Base-by-base conservation (phyloP, 2,329 filamentous ascomycete species). In the Fusarium anthophilum region DNA sequence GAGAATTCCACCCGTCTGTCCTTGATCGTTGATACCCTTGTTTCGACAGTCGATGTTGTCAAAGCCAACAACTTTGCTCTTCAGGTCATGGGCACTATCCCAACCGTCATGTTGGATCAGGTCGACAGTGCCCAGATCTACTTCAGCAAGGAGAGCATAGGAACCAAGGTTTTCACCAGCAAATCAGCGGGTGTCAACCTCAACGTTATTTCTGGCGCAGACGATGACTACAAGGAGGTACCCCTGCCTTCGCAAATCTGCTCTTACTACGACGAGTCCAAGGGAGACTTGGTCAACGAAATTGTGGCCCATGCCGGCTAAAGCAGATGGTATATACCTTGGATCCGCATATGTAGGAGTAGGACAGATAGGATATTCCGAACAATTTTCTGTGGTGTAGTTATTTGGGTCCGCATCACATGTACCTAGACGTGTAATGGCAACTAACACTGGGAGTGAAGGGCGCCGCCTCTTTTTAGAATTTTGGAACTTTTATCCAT, bases 281-380 rank as follows among this genome's bases (percentile, higher is more conserved):
- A 94, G 83, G 93, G 94, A 28, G 91, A 93, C 74, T 81, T 98
- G 72, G 89, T 96, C 35, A 98, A 91, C 80, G 96, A 98, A 88
- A 98, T 99, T 82, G 96, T 99, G 24, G 95, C 96, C 79, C 96
- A 98, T 84, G 91, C 93, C 73, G 95, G 96, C 64, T 98, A 87
- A 50, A 15, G 26, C 26, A 26, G 22, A 47, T 44, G 30, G n/a
- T 20, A 37, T 35, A 26, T n/a, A 50, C 32, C 38, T 78, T 77
- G 61, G 63, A 74, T 77, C 63, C 66, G 44, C 62, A 38, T 43
- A 39, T 67, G 63, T 69, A 74, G 59, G 62, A 70, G 41, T 78
- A 76, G 64, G 53, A 70, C 70, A 76, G 68, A 47, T 72, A 76
- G 68, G 56, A 73, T 72, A 74, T 67, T 43, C 38, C 30, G 45